phyloP scores from a whole-genome alignment of 768 basidiomycete genomes.

The Collybiopsis luxurians region DNA sequence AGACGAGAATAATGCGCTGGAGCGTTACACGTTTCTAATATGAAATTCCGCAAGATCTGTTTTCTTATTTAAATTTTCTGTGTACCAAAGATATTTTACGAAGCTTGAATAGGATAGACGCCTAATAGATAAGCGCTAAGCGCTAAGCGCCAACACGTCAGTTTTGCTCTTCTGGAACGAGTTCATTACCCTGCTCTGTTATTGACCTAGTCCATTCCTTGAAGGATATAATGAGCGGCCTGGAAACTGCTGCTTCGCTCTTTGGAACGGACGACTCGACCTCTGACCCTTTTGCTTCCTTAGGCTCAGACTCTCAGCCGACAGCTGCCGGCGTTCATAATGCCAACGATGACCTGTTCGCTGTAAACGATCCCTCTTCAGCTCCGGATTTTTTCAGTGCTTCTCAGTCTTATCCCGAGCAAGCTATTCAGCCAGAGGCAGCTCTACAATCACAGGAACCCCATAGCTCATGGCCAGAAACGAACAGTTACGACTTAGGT shows the following conservation, averaged over 20 bases:
- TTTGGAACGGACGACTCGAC: conserved; percentile 67
- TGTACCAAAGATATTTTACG: too few species aligned
- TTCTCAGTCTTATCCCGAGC: neutral
- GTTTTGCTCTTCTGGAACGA: neutral
- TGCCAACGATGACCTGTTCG: conserved; percentile 17
- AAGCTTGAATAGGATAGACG: too few species aligned
- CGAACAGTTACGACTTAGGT: neutral
- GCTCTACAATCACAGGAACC: neutral
- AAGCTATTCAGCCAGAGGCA: neutral
- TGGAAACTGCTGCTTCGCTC: conserved; percentile 79
- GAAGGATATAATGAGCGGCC: conserved; percentile 46
- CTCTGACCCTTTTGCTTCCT: conserved; percentile 62
- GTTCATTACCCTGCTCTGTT: neutral
- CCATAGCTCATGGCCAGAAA: neutral
- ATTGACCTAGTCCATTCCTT: neutral
- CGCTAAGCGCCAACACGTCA: neutral
- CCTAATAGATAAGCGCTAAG: too few species aligned
- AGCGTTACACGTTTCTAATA: too few species aligned
- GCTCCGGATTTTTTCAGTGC: conserved; percentile 3
- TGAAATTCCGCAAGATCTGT: too few species aligned
- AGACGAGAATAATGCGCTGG: too few species aligned
- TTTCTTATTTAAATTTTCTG: too few species aligned
- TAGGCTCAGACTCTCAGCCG: conserved; percentile 39
- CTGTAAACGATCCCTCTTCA: conserved; percentile 12
- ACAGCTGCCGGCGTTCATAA: conserved; percentile 19